Evolutionary conservation across 495 filamentous ascomycete species (phyloP), one percentile per base, ranked within the genome.

Genomic region (Lasiosphaeriaceae sp.): DNA sequence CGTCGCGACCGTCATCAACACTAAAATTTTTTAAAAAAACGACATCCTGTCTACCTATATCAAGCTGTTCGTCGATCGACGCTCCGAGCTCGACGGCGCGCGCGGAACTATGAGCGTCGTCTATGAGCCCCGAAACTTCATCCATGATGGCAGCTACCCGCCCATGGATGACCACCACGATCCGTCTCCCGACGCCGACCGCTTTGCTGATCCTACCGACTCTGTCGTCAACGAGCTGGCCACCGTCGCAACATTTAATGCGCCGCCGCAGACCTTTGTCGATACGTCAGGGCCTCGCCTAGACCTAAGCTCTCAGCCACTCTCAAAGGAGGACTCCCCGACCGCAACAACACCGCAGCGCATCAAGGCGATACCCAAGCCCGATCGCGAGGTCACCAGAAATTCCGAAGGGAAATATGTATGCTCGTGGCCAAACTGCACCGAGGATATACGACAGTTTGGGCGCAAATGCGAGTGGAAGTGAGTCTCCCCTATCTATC

Each of bases 381-480:
- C 80, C 0, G 67, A 76, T 41, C 73, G 79, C 1, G 64, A 74
- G 31, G 69, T 75, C 0, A 74, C 70, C 4, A 81, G 77, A 71
- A 90, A 90, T 65, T 51, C 70, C 2, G 76, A 89, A n/a, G 85
- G 85, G 11, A 82, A 87, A 59, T 90, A 85, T 57, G 77, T 80
- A 31, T 96, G 92, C 71, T 80, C 80, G 19, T 84, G 82, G 55
- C 69, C 74, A 2, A 81, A 83, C 20, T 90, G 87, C 58, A 73
- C 68, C 23, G 71, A 80, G 21, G 70, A 74, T 2, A 69, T 78
- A 23, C 81, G 80, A 16, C 83, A 77, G 6, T 96, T 96, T 63
- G 74, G 81, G 35, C 83, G 92, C 57, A 92, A 89, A 56, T 96
- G 91, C 71, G 92, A 96, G 77, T 96, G 90, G 90, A 90, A 83